Base-by-base conservation (phyloP, 2,329 filamentous ascomycete species). In the Pseudocercospora musae region DNA sequence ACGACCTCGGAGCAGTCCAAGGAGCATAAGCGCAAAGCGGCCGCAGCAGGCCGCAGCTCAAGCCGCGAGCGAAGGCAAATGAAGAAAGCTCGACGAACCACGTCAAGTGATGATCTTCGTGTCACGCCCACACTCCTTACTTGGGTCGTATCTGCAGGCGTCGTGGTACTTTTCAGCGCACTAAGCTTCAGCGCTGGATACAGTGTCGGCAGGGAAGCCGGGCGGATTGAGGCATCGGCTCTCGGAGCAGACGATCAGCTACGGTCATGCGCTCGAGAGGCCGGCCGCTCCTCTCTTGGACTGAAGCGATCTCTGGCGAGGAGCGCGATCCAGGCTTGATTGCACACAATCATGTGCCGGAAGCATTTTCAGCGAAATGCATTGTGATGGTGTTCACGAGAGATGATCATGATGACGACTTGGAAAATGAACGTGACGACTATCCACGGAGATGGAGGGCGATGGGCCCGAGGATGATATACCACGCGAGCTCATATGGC, bases 121-220 rank as follows among this genome's bases (percentile, higher is more conserved):
- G 79, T 85, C 61, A 84, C 80, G 31, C 86, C 86, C 0, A 88
- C 86, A 0, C 76, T 88, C 8, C 81, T 88, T 67, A 87, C 86
- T 0, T 89, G 86, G 86, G 83, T 88, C 4, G 82, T 88, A 52
- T 86, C 84, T 54, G 86, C 86, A 0, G 85, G 86, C 1, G 85
- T 88, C 18, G 84, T 88, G 1, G 84, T 88, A 2, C 78, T 88
- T 0, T 82, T 88, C 59, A 86, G 84, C 15, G 86, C 86, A 1
- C 81, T 88, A 64, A 86, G 85, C 68, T 89, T 88, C 72, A 84
- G 84, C 0, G 86, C 86, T 3, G 86, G 86, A 1, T 88, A 88
- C 69, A 82, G 84, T 13, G 78, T 87, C 13, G 86, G 86, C 10
- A 81, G 81, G 59, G 85, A 88, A 40, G 71, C 69, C 3, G 71